phyloP scores from a whole-genome alignment of 345 rosid species.

The Murraya koenigii region DNA sequence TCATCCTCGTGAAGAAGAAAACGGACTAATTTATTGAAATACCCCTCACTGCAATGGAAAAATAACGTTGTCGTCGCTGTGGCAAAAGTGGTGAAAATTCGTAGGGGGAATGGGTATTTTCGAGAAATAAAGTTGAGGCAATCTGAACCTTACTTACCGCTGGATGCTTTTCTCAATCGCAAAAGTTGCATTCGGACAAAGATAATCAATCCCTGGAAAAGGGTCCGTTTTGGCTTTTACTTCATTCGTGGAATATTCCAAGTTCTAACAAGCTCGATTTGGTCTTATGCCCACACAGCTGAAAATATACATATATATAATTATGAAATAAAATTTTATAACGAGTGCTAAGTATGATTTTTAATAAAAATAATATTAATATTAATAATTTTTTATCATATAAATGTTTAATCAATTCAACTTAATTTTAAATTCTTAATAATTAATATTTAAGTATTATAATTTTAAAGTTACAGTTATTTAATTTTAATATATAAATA shows the following conservation, averaged over 20 bases:
- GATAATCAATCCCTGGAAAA: conserved; percentile 10
- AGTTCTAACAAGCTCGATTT: not conserved
- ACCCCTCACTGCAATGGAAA: conserved; percentile 14
- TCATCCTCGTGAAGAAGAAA: conserved; percentile 34
- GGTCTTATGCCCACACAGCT: too few species aligned
- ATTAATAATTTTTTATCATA: too few species aligned
- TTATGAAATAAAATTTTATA: too few species aligned
- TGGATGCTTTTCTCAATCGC: conserved; percentile 18
- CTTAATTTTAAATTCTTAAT: too few species aligned
- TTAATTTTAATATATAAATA: too few species aligned
- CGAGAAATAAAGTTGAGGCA: conserved; percentile 9
- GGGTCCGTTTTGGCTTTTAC: not conserved
- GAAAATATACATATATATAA: too few species aligned
- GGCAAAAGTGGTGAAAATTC: not conserved
- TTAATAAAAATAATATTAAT: too few species aligned
- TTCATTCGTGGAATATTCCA: conserved; percentile 1
- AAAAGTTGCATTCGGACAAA: conserved; percentile 7
- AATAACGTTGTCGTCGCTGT: not conserved
- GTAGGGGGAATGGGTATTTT: not conserved
- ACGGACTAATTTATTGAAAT: not conserved
- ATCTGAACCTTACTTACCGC: conserved; percentile 28
- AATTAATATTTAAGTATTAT: too few species aligned
- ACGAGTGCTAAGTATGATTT: too few species aligned
- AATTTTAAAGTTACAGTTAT: rapidly evolving
- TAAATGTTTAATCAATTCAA: too few species aligned